Percentiles rank a stretch among this genome's conserved stretches.
Conservation (phyloP, 345 rosid genomes). For the Arabidopsis arenosa region DNA sequence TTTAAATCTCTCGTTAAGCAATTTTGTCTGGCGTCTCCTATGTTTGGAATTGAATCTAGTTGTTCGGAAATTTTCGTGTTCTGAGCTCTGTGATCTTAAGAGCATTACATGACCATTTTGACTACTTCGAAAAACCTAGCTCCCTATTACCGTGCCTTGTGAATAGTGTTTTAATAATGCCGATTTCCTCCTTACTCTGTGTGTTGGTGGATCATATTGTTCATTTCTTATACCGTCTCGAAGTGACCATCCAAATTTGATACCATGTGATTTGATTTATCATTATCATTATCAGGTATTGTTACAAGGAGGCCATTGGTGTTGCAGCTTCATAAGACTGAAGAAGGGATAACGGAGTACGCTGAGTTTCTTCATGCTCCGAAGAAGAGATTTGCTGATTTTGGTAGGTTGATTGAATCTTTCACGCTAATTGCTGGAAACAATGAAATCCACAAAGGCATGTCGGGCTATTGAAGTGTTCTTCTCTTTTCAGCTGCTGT, state of each 20-base stretch:
- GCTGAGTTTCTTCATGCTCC: constrained; percentile 99
- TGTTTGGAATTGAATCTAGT: constrained; percentile 16
- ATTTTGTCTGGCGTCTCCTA: neutral
- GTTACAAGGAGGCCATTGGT: constrained; percentile 98
- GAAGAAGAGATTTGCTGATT: constrained; percentile 75
- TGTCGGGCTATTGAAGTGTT: constrained; percentile 23
- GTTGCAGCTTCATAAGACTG: constrained; percentile 92
- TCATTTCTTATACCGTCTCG: too few species aligned
- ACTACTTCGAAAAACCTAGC: too few species aligned
- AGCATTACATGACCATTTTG: constrained; percentile 3
- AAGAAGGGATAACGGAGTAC: constrained; percentile 73
- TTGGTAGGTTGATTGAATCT: constrained; percentile 59
- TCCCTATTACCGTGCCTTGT: too few species aligned
- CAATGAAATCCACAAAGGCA: constrained; percentile 1
- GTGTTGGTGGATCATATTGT: too few species aligned
- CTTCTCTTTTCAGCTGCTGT: constrained; percentile 57
- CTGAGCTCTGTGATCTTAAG: neutral
- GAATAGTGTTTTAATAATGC: too few species aligned
- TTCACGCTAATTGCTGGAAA: neutral
- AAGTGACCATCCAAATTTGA: too few species aligned
- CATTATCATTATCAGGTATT: constrained; percentile 81
- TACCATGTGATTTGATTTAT: constrained; percentile 28
- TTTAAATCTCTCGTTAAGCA: constrained; percentile 22
- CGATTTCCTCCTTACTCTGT: too few species aligned
- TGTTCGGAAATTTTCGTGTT: constrained; percentile 11